These are phyloP conservation scores for Oryza punctata DNA, from an alignment of 176 grass and related monocot species.

Conservation along the genomic window DNA sequence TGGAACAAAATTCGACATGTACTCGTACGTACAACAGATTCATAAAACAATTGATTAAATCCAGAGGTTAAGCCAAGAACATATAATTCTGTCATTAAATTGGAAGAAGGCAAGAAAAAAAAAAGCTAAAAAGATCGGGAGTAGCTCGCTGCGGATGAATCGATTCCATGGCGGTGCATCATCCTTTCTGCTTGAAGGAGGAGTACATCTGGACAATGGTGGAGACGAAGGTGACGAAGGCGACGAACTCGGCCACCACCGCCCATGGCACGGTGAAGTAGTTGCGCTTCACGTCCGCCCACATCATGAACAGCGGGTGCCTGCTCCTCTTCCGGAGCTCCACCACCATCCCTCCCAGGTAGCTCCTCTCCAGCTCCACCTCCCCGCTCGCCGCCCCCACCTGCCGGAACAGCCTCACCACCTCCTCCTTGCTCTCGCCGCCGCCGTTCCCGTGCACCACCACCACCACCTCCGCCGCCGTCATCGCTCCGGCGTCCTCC, in stretches of 20 bases:
- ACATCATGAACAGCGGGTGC: slow-evolving; percentile 57
- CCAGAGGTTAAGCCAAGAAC: too few species aligned
- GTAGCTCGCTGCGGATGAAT: too few species aligned
- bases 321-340: slow-evolving; percentile 45
- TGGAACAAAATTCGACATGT: too few species aligned
- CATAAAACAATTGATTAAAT: too few species aligned
- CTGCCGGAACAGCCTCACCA: slow-evolving; percentile 36
- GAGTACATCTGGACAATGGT: slow-evolving; percentile 48
- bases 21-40: too few species aligned
- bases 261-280: slow-evolving; percentile 66
- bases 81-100: too few species aligned
- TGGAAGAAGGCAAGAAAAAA: too few species aligned
- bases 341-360: background rate
- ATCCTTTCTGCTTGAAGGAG: slow-evolving; percentile 20
- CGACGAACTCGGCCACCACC: slow-evolving; percentile 51
- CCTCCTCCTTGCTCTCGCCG: slow-evolving; percentile 37
- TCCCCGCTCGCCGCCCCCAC: slow-evolving; percentile 40
- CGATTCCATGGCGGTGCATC: background rate
- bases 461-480: slow-evolving; percentile 55
- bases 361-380: slow-evolving; percentile 45
- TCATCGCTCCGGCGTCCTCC: slow-evolving; percentile 45
- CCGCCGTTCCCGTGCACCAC: slow-evolving; percentile 20
- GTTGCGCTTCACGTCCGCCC: slow-evolving; percentile 59
- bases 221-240: slow-evolving; percentile 47
- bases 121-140: too few species aligned